Evolutionary conservation across 139 green algal species (phyloP), one percentile per base, ranked within the genome.

Genomic region (Chlamydomonas sp.): DNA sequence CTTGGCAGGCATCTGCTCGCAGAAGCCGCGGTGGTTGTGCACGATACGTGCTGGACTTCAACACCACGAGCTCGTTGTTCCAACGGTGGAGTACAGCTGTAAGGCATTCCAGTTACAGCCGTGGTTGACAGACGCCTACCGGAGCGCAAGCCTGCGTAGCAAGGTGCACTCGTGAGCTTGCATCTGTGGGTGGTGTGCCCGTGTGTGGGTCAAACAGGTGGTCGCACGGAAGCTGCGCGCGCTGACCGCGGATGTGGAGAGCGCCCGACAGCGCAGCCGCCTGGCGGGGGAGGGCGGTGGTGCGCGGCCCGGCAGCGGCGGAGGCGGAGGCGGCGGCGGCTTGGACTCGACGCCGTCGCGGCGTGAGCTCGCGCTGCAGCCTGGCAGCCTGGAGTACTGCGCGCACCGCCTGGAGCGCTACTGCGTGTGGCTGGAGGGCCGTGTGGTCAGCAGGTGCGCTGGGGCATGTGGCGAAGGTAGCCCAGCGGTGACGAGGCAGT

Each of bases 351-450:
- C 4, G 6, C 18, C 72, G 3, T 59, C 73, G 3, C 73, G 69
- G 12, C 49, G 66, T 2, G 68, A 68, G 59, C 17, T 87, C 60
- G 61, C 12, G n/a, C 31, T 59, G 15, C 49, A 75, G 72, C 62
- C 57, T 0, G 84, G 84, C 75, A 88, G 57, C 20, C 58, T 88
- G 84, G 84, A 88, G 17, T 83, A 83, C 63, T 67, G 72, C 75
- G 63, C 59, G 1, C 84, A 62, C 17, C 74, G 84, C 58, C 74
- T 88, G 63, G 84, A 7, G 6, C 17, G 49, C 57, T 88, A 88
- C 58, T 83, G 84, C 84, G 57, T 68, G 1, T 88, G 84, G 84
- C 58, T 88, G 84, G 84, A 88, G 75, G 62, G 18, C 17, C 63
- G 84, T 6, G 84, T 88, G 17, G 75, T 88, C 5, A 16, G 12